Evolutionary conservation across 2,329 filamentous ascomycete species (phyloP).

Genomic region (Microdochium nivale): DNA sequence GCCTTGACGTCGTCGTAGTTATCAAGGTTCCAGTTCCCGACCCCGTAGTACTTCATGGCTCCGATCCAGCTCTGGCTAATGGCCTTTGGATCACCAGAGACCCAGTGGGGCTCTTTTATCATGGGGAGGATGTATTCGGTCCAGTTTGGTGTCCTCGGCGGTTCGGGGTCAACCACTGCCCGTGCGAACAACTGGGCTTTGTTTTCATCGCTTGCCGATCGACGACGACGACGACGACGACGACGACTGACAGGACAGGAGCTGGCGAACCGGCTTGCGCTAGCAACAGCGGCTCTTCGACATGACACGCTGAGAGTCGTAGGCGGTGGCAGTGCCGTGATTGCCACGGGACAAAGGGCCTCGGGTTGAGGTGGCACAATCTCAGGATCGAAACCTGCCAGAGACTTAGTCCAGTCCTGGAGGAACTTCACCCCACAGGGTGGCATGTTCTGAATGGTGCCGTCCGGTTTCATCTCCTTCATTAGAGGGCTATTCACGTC

Average conservation of each 20-base stretch:
- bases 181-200: not conserved
- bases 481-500: not conserved
- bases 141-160: not conserved
- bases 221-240: not conserved
- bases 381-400: not conserved
- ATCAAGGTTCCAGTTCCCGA: not conserved
- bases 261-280: not conserved
- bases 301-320: not conserved
- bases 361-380: not conserved
- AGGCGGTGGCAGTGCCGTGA: not conserved
- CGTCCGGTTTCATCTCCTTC: not conserved
- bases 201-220: not conserved
- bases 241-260: not conserved
- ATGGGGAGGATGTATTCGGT: not conserved
- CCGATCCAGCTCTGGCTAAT: not conserved
- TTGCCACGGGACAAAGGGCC: not conserved
- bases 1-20: not conserved
- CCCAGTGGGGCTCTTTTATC: not conserved
- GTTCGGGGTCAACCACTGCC: not conserved
- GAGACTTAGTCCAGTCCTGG: not conserved
- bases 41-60: not conserved
- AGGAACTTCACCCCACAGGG: not conserved
- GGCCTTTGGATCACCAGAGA: not conserved
- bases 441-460: not conserved
- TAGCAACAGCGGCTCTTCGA: not conserved